Conservation (phyloP, 768 basidiomycete species). For the Pulveroboletus sp. region DNA sequence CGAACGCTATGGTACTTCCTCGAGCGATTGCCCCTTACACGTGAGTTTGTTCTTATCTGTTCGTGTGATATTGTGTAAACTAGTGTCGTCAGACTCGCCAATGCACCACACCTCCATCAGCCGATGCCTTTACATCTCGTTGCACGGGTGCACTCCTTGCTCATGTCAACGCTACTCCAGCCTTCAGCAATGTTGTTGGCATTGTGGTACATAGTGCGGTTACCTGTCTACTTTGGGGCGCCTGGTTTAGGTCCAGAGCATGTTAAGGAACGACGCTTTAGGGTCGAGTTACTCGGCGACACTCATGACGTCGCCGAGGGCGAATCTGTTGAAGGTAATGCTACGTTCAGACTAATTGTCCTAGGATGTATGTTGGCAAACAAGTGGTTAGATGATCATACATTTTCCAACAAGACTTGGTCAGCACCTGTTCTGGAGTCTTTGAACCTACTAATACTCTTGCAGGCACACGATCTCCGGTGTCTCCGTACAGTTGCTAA, state of each 20-base stretch:
- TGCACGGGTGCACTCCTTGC: constrained; percentile 63
- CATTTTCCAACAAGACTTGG: constrained; percentile 90
- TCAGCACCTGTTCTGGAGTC: constrained; percentile 31
- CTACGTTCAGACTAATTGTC: constrained; percentile 71
- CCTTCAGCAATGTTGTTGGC: constrained; percentile 78
- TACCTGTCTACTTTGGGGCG: constrained; percentile 67
- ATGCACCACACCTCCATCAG: constrained; percentile 32
- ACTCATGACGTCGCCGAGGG: constrained; percentile 37
- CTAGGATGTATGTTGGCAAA: constrained; percentile 85
- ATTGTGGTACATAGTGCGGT: constrained; percentile 77
- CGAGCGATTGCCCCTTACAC: constrained; percentile 47
- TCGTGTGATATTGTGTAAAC: constrained; percentile 10
- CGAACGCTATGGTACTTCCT: constrained; percentile 64
- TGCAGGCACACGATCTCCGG: constrained; percentile 78
- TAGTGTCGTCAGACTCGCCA: constrained; percentile 21
- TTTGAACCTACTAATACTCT: constrained; percentile 4
- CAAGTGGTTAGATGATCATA: constrained; percentile 88
- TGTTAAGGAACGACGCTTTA: constrained; percentile 61
- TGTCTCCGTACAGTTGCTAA: constrained; percentile 66
- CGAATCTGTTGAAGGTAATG: constrained; percentile 53
- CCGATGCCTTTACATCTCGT: constrained; percentile 47
- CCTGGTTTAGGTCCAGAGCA: constrained; percentile 49
- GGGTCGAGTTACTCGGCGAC: constrained; percentile 60
- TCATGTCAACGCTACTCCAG: constrained; percentile 77
- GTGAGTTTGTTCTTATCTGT: constrained; percentile 41